Evolutionary conservation across 2,329 filamentous ascomycete genomes (phyloP), one percentile per base, ranked within the genome.

Genomic region (Botryotinia globosa): DNA sequence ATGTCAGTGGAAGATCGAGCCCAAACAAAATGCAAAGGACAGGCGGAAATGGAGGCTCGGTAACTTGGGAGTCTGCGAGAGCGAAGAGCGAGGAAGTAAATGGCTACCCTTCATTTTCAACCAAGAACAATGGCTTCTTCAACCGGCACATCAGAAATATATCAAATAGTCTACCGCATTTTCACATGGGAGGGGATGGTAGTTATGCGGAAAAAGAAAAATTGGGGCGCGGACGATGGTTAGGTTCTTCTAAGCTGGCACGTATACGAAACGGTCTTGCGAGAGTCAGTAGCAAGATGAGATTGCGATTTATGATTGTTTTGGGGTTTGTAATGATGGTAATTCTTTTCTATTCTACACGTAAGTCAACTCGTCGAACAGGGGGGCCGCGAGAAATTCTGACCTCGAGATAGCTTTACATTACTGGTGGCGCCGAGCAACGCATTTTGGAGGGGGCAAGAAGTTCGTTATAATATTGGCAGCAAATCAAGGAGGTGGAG

Each of bases 401-500:
- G 64, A 80, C 72, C n/a, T 48, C 48, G 42, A 69, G 64, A 72
- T 72, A 81, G 80, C 80, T 74, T 71, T 80, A 73, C 77, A 79
- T 76, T 88, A 88, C 77, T 83, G 84, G 81, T 97, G 93, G 85
- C 89, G 94, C 79, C 87, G 92, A 83, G 87, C 91, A 64, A 84
- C 90, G 51, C 87, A 87, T 82, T 85, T 97, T 5, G 94, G 95
- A 68, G 93, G 93, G 66, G 96, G 96, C 32, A 90, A 91, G 80
- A 98, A 97, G 80, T 94, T 92, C 80, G 96, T 99, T 76, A 92
- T 99, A 71, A 94, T 99, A 75, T 86, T 98, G 32, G 94, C 92
- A 37, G 94, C 96, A 72, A 99, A 99, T 80, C 88, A 97, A 75
- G 96, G 96, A 66, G 96, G 96, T 74, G 96, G 96, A 78, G 96